Conservation (phyloP, 2,329 filamentous ascomycete species). For the Nigrospora osmanthi region DNA sequence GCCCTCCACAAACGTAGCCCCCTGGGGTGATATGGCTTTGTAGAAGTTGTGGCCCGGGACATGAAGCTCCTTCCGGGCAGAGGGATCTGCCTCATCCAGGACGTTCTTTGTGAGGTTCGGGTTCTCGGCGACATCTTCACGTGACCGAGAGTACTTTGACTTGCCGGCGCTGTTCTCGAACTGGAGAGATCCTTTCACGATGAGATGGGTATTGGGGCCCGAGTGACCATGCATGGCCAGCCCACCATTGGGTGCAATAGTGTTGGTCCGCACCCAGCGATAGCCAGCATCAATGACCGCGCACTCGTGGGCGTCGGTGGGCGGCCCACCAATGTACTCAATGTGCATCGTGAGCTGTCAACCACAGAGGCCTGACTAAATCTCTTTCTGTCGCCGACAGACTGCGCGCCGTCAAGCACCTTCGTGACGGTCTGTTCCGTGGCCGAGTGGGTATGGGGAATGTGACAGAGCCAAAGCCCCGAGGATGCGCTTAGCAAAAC, state of each 20-base stretch:
- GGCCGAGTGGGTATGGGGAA: too few relatives aligned
- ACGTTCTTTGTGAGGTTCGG: neutral
- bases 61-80: neutral
- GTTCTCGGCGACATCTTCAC: neutral
- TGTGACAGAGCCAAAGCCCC: too few relatives aligned
- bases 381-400: too few relatives aligned
- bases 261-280: neutral
- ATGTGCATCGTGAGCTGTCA: neutral
- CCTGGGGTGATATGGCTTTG: constrained; percentile 1
- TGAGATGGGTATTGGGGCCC: constrained; percentile 2
- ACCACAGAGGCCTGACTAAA: too few relatives aligned
- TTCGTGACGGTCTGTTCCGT: too few relatives aligned
- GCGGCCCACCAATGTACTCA: neutral
- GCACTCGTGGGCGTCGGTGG: neutral
- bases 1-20: constrained; percentile 8
- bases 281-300: neutral
- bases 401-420: too few relatives aligned
- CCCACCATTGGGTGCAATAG: neutral
- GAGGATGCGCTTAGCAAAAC: too few relatives aligned
- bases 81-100: neutral
- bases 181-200: neutral
- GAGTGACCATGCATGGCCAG: neutral
- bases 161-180: neutral
- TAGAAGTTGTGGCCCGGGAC: constrained; percentile 1
- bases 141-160: too few relatives aligned